Base-by-base conservation (phyloP, 139 green algal genomes). In the Closterium sp. region DNA sequence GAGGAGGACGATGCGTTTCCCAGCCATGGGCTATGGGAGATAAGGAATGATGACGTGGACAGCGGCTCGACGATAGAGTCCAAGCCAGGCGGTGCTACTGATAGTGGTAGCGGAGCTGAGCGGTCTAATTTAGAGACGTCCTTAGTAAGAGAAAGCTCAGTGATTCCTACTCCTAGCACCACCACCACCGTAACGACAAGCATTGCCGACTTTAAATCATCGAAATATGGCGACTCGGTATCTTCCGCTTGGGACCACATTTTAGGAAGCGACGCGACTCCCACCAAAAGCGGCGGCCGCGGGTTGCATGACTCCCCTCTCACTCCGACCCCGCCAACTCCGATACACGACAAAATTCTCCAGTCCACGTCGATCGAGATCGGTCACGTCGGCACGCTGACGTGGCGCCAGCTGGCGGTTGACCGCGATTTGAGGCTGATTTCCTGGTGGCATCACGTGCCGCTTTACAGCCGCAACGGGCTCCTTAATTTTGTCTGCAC, bases 391-490 rank as follows among this genome's bases (percentile, higher is more conserved):
- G 62, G 62, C 62, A 79, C 62, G 13, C 62, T 79, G 62, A 79
- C 62, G 62, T 79, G 62, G 62, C 62, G 62, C 62, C 62, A 79
- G 62, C 62, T 79, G 62, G 62, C 62, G 62, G 62, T 79, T 22
- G 62, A 79, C 62, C 62, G 62, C 62, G 62, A 79, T 5, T 79
- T 79, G 17, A 79, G 62, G 19, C 19, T 79, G 19, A 79, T 92
- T 22, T 92, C 90, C n/a, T 85, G 50, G 31, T 92, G 90, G 90
- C 90, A 92, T 28, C 28, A 90, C 73, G 86, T 92, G 50, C 90
- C 34, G 1, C 90, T 92, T 1, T 62, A 92, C 70, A 31, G 31
- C 29, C 28, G 24, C 21, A 73, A 91, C 22, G 70, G 70, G 27
- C 70, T 30, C 7, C 45, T 92, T 85, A 90, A 88, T 85, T 91